phyloP scores from a whole-genome alignment of 805 yeast species.

The Clavispora asparagi region DNA sequence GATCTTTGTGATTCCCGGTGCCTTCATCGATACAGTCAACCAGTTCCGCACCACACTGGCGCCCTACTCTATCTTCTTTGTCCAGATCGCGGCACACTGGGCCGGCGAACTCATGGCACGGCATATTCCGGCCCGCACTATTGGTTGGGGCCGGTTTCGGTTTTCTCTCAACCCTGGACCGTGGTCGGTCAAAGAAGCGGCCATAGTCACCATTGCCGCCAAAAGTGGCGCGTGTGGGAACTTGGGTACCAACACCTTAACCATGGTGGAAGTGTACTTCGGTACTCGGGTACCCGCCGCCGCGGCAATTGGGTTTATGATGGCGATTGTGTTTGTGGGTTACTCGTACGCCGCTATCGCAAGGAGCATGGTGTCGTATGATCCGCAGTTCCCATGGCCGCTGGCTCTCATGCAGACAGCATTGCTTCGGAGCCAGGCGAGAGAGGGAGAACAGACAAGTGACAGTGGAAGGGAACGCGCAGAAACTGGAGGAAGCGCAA shows the following conservation, averaged over 20 bases:
- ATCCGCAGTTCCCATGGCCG: slow-evolving; percentile 46
- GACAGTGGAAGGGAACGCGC: background rate
- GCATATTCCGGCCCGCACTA: slow-evolving; percentile 29
- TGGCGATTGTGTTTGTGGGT: slow-evolving; percentile 48
- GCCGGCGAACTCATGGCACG: slow-evolving; percentile 42
- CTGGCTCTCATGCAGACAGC: slow-evolving; percentile 48
- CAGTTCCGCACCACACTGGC: slow-evolving; percentile 43
- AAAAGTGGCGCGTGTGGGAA: slow-evolving; percentile 51
- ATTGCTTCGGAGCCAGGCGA: slow-evolving; percentile 19
- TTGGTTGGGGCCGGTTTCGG: slow-evolving; percentile 15
- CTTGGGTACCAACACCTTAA: slow-evolving; percentile 43
- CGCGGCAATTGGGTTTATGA: slow-evolving; percentile 43
- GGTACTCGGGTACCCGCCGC: slow-evolving; percentile 24
- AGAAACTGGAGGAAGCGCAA: background rate
- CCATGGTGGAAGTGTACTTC: slow-evolving; percentile 43
- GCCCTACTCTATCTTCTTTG: slow-evolving; percentile 47
- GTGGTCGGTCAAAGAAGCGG: slow-evolving; percentile 51
- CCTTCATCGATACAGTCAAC: slow-evolving; percentile 38
- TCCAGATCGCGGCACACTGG: slow-evolving; percentile 46
- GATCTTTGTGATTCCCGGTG: slow-evolving; percentile 36
- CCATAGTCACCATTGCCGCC: slow-evolving; percentile 48
- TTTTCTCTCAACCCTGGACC: slow-evolving; percentile 48
- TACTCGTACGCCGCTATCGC: slow-evolving; percentile 52
- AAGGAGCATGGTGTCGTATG: slow-evolving; percentile 39
- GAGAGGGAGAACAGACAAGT: background rate